Base-by-base conservation (phyloP, 2,329 filamentous ascomycete species). In the Aspergillus phoenicis region DNA sequence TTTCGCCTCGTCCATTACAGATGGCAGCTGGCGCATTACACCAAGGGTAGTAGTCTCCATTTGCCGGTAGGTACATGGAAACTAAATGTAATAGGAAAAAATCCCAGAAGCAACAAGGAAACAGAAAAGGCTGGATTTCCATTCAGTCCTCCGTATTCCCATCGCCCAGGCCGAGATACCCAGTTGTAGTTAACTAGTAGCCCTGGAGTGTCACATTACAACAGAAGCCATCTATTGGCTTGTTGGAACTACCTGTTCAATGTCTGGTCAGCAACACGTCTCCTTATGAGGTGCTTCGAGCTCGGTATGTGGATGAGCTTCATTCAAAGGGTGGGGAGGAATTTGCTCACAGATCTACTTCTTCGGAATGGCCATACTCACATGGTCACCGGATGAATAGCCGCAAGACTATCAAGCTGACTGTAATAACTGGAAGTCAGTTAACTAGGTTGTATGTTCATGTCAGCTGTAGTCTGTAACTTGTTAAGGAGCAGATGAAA, bases 21-120 rank as follows among this genome's bases (percentile, higher is more conserved):
- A 64, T 63, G 55, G 59, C 60, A 62, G 62, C 58, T 64, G 62
- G 59, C 62, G 64, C 63, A 64, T 70, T 70, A 69, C 65, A 63
- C 62, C 53, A 66, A 63, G 53, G 60, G 64, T 62, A 56, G 60
- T 60, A 60, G 65, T 68, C 64, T 71, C 69, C 64, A 69, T 73
- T 73, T 66, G 66, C 66, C 66, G 64, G 64, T 72, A 74, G 67
- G 65, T 73, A 73, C 70, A 71, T 64, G 64, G 63, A 61, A 64
- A 49, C 58, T 58, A 41, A 51, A 28, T 43, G 52, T 61, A 20
- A 38, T 56, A 51, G 58, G 64, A 62, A 49, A 57, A 59, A 52
- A 60, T 33, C 45, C 55, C 55, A 52, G 48, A 60, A 55, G 58
- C 52, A 55, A 51, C 52, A 56, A 33, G 47, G 20, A 55, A 55